A percentile compares a stretch with the other conserved stretches of the same genome.
phyloP scores from a whole-genome alignment of 1,284 basidiomycete genomes.

The Moniliella sp. region DNA sequence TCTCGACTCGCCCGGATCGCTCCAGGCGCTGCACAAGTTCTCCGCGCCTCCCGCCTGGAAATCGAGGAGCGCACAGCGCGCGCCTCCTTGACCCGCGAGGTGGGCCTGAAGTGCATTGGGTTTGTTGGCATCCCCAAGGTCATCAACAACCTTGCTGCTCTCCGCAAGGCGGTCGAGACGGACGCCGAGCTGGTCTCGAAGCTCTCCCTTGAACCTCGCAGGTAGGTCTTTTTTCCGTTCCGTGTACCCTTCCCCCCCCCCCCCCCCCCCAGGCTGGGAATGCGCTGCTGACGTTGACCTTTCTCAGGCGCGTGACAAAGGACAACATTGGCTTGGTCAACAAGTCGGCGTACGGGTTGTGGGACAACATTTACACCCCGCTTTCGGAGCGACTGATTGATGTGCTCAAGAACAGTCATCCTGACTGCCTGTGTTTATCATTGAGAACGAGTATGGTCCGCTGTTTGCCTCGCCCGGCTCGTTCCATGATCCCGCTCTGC shows the following conservation, averaged over 20 bases:
- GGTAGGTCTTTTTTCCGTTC: constrained; percentile 7
- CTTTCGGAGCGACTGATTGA: constrained; percentile 66
- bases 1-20: constrained; percentile 54
- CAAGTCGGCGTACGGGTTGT: constrained; percentile 35
- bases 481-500: constrained; percentile 34
- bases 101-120: constrained; percentile 73
- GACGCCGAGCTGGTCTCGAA: constrained; percentile 14
- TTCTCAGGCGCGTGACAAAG: constrained; percentile 11
- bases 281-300: no score
- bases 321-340: constrained; percentile 8
- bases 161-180: constrained; percentile 21
- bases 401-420: constrained; percentile 59
- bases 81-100: constrained; percentile 71
- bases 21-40: constrained; percentile 59
- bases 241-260: neutral
- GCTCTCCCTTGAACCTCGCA: constrained; percentile 17
- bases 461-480: constrained; percentile 51
- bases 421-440: constrained; percentile 53
- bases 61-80: constrained; percentile 42
- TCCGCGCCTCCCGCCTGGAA: constrained; percentile 41
- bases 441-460: constrained; percentile 65
- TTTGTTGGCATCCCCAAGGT: constrained; percentile 68
- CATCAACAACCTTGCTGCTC: constrained; percentile 32
- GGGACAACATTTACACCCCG: constrained; percentile 77
- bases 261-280: no score